Conservation (phyloP, 495 filamentous ascomycete genomes). For the Talaromyces proteolyticus region DNA sequence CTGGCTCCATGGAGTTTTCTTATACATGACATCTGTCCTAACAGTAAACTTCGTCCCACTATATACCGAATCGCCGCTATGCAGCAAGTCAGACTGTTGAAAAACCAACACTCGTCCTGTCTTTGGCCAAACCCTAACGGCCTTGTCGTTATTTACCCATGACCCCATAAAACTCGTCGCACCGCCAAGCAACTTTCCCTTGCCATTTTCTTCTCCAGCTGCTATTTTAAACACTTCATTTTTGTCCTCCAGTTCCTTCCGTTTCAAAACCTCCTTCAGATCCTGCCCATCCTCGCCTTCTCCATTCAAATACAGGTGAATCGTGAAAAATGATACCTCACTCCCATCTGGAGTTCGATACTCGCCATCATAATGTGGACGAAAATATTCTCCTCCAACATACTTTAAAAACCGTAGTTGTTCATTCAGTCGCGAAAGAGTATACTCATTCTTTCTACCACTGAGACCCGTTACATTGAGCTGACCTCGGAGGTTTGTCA, state of each 20-base stretch:
- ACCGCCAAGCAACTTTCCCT: slow-evolving; percentile 51
- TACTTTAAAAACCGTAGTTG: slow-evolving; percentile 78
- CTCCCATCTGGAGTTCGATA: slow-evolving; percentile 55
- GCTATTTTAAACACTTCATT: slow-evolving; percentile 1
- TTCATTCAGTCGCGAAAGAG: slow-evolving; percentile 62
- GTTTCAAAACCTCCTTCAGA: slow-evolving; percentile 19
- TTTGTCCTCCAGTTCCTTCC: slow-evolving; percentile 6
- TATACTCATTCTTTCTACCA: slow-evolving; percentile 43
- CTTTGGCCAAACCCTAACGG: slow-evolving; percentile 62
- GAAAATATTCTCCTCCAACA: slow-evolving; percentile 69
- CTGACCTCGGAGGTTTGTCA: slow-evolving; percentile 28
- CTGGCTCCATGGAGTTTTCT: background rate
- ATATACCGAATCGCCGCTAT: slow-evolving; percentile 69
- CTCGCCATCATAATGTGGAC: slow-evolving; percentile 66
- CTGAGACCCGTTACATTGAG: slow-evolving; percentile 39
- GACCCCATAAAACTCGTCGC: slow-evolving; percentile 57
- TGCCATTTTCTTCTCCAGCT: background rate
- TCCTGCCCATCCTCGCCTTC: slow-evolving; percentile 38
- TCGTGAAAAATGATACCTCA: slow-evolving; percentile 63
- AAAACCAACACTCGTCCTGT: slow-evolving; percentile 70
- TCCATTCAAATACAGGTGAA: slow-evolving; percentile 84
- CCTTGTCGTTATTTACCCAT: slow-evolving; percentile 29
- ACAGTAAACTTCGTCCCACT: slow-evolving; percentile 70
- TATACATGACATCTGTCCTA: slow-evolving; percentile 73
- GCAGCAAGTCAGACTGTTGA: slow-evolving; percentile 62